Percentiles rank a stretch among this genome's conserved stretches.
Conservation (phyloP, 2,329 filamentous ascomycete species). For the Helotiales sp. region DNA sequence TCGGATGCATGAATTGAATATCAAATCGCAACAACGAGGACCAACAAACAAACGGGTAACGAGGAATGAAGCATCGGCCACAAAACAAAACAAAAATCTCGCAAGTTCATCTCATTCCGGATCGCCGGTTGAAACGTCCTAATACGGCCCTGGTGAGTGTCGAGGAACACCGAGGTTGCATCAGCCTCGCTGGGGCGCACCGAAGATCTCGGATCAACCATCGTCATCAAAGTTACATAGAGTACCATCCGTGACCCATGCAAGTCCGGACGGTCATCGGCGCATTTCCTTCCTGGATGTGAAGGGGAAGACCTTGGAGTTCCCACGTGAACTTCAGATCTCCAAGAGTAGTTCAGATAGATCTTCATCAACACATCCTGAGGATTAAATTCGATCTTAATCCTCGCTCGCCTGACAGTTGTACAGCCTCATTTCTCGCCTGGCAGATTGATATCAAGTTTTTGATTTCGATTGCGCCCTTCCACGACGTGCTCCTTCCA, state of each 20-base stretch:
- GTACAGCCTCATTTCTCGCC: neutral
- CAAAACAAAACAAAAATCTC: conserved; percentile 15
- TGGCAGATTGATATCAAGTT: neutral
- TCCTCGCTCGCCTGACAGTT: neutral
- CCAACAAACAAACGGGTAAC: neutral
- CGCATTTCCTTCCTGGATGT: neutral
- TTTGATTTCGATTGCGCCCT: neutral
- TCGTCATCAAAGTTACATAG: neutral
- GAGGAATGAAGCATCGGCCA: neutral
- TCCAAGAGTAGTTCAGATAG: neutral
- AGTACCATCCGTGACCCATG: neutral
- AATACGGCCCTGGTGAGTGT: neutral
- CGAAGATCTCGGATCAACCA: conserved; percentile 19
- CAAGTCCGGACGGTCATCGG: neutral
- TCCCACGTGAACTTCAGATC: neutral
- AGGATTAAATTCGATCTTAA: neutral
- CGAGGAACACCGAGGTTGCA: neutral
- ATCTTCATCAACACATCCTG: neutral
- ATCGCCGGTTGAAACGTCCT: conserved; percentile 29
- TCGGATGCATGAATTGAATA: neutral
- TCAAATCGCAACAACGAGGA: neutral
- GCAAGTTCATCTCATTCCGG: conserved; percentile 35
- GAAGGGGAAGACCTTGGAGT: neutral
- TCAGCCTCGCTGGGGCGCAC: conserved; percentile 31
- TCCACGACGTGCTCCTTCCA: neutral